Conservation (phyloP, 805 yeast genomes). For the Candida nanaspora region DNA sequence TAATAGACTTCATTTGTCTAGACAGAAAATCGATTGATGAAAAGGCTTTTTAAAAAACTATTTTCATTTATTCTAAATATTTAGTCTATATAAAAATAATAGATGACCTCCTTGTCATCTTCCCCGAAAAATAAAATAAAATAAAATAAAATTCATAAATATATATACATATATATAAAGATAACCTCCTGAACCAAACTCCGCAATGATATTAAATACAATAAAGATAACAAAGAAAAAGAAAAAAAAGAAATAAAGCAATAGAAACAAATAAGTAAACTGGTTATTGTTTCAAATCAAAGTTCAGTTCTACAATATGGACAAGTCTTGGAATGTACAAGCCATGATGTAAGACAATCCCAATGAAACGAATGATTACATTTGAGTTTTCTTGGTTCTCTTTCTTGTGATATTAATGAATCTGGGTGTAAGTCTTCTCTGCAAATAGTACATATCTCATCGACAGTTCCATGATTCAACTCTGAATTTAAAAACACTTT, state of each 20-base stretch:
- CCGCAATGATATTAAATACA: no score
- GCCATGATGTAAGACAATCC: constrained; percentile 30
- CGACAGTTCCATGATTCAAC: constrained; percentile 6
- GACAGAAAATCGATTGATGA: no score
- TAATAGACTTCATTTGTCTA: no score
- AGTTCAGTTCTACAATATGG: constrained; percentile 28
- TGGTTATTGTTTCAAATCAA: no score
- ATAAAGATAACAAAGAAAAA: no score
- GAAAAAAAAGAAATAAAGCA: background rate
- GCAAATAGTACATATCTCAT: constrained; percentile 29
- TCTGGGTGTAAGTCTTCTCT: constrained; percentile 10
- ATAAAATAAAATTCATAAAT: no score
- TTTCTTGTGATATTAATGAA: background rate
- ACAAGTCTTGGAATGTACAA: constrained; percentile 27
- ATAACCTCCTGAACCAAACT: no score
- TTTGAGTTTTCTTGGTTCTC: background rate
- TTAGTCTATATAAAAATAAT: background rate
- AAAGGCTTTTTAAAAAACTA: no score
- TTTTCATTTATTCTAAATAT: no score
- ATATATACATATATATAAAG: no score
- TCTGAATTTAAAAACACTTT: constrained; percentile 10
- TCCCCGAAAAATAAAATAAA: no score
- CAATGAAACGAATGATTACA: constrained; percentile 32
- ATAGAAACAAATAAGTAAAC: background rate
- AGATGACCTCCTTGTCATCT: no score